Base-by-base conservation (phyloP, 768 basidiomycete species). In the Clitopilus hobsonii region DNA sequence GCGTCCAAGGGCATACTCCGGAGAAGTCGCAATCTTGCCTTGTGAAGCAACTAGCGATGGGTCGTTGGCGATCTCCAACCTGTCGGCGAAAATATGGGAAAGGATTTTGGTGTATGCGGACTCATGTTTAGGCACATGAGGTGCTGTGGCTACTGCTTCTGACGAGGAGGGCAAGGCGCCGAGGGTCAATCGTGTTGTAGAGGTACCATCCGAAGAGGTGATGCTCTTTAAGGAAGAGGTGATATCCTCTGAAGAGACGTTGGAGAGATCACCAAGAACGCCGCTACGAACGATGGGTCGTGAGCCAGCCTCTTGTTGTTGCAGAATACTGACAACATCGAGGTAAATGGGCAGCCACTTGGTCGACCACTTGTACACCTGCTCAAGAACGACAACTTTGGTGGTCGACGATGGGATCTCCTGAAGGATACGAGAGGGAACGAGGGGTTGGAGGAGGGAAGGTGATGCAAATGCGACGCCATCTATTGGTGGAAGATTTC, bases 1-100 rank as follows among this genome's bases (percentile, higher is more conserved):
- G 45, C 94, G 88, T 11, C 97, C 96, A 29, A 98, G 80, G 0
- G 97, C 96, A 65, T 88, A 98, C 67, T 98, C 93, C 1, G 96
- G 97, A n/a, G 81, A 88, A 8, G 94, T 96, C 16, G 93, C 91
- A 45, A 85, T 69, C 45, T 80, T 73, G 10, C 93, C 94, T 55
- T 89, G 81, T 13, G 84, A 69, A 8, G 81, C 65, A 51, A 93
- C 84, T 16, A 89, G 78, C 38, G 81, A 74, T 0, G 93, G 94
- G 2, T 88, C 85, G 70, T 99, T 98, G 63, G 86, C 78, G 56
- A 99, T 79, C 58, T 94, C 87, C 0, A 98, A 74, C 1, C 91
- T 82, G 6, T 86, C 82, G 38, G 74, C 77, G 66, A 98, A 95
- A 28, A 97, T 74, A 54, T 91, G 88, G 5, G 78, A 69, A 53